Base-by-base conservation (phyloP, 768 basidiomycete species). In the Suillus placidus region DNA sequence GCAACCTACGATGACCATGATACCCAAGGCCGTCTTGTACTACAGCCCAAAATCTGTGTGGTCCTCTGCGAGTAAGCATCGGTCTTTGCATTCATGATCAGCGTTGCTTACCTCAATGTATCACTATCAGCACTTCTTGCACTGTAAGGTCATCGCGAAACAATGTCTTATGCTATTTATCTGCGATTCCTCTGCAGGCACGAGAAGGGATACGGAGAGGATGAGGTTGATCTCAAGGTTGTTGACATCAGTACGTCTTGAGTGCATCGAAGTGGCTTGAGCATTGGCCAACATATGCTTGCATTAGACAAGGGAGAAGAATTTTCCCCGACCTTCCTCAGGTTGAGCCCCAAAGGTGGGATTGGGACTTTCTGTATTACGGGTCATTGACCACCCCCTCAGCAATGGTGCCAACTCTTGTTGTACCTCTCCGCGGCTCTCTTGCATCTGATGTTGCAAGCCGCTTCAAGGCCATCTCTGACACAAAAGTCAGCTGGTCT, bases 1-100 rank as follows among this genome's bases (percentile, higher is more conserved):
- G 56, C 26, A 30, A 60, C 10, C 58, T 20, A 66, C 57, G 67
- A 72, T 71, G 71, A 38, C 70, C 38, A 52, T 67, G 57, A 67
- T 89, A 60, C 87, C 89, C 61, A 94, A 94, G 78, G 93, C 93
- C n/a, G 86, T 91, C 47, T 80, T 95, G 1, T 95, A 94, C 78
- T 88, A 88, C 76, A 84, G 77, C 63, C 82, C 84, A 6, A 62
- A 71, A 3, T 88, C 87, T 4, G 77, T 87, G 62, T 92, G 90
- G 91, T 87, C 85, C 42, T 82, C 85, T 58, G 86, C 83, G 56
- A 84, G 89, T 90, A 67, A 71, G 84, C 75, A n/a, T 38, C 12
- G 26, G 10, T 42, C 18, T 60, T 30, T 30, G 12, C 23, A 60
- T 40, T 40, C 26, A 43, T 61, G n/a, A 38, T 38, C 32, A 14